A percentile compares a stretch with the other conserved stretches of the same genome.
Evolutionary conservation across 495 filamentous ascomycete species (phyloP).

Genomic region (Penicillium herquei): DNA sequence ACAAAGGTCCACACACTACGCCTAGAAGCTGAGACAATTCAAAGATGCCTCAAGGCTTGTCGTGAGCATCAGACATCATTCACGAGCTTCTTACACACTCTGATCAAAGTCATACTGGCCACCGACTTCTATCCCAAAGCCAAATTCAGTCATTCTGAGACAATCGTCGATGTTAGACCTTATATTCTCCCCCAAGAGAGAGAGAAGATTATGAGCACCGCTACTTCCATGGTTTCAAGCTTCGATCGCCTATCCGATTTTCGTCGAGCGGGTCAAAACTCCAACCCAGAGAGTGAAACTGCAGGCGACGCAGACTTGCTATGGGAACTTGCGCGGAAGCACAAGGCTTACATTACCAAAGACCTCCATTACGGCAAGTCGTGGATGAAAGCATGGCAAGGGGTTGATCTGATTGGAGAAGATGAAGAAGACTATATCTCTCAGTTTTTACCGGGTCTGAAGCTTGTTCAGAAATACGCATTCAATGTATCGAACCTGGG

Average conservation of each 20-base stretch:
- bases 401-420: conserved; percentile 1
- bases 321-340: background rate
- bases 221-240: background rate
- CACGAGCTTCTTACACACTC: background rate
- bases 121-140: conserved; percentile 1
- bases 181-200: background rate
- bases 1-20: background rate
- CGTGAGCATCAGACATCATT: background rate
- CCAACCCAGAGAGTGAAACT: background rate
- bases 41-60: conserved; percentile 1
- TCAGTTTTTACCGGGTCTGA: background rate
- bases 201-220: background rate
- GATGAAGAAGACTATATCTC: conserved; percentile 2
- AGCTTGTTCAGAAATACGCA: background rate
- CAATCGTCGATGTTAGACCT: background rate
- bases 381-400: background rate
- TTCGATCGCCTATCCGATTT: background rate
- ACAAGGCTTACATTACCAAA: background rate
- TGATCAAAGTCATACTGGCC: background rate
- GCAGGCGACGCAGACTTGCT: background rate
- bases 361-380: conserved; percentile 1
- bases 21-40: background rate
- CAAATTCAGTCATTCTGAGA: background rate
- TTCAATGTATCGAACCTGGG: conserved; percentile 1
- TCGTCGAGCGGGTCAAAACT: background rate